Conservation (phyloP, 768 basidiomycete species). For the Naganishia vaughanmartiniae region DNA sequence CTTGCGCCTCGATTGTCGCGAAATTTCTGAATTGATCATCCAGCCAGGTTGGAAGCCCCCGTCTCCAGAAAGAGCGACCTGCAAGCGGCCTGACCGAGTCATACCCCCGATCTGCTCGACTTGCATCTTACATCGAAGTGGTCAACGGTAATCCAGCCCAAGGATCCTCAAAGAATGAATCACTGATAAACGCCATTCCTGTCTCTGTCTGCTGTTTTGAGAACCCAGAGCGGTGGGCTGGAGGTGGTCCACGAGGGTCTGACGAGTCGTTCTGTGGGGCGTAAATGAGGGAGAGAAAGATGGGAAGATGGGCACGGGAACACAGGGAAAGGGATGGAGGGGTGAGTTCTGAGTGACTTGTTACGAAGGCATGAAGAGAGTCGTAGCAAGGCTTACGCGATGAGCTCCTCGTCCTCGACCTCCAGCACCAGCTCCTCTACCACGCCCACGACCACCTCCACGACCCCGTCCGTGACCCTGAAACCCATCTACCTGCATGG, state of each 20-base stretch:
- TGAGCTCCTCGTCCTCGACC: not conserved
- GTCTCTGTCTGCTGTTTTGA: constrained; percentile 15
- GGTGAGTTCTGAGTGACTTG: too few species aligned
- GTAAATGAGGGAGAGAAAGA: too few species aligned
- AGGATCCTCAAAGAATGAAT: constrained; percentile 18
- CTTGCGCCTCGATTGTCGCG: too few species aligned
- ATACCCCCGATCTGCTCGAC: too few species aligned
- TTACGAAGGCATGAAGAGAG: too few species aligned
- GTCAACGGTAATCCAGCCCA: constrained; percentile 7
- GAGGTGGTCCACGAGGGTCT: not conserved
- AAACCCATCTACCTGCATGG: constrained; percentile 1
- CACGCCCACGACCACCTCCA: not conserved
- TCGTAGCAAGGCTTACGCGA: not conserved
- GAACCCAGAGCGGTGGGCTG: constrained; percentile 4
- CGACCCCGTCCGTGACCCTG: not conserved
- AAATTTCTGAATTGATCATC: too few species aligned
- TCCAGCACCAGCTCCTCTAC: not conserved
- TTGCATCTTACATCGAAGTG: not conserved
- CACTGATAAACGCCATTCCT: constrained; percentile 17
- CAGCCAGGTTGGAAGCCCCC: too few species aligned
- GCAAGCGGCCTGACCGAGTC: too few species aligned
- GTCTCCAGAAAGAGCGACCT: too few species aligned
- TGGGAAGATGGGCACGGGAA: too few species aligned
- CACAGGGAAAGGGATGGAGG: too few species aligned
- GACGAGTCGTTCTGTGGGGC: not conserved